Conservation (phyloP, 2,329 filamentous ascomycete species). For the Colletotrichum cereale region DNA sequence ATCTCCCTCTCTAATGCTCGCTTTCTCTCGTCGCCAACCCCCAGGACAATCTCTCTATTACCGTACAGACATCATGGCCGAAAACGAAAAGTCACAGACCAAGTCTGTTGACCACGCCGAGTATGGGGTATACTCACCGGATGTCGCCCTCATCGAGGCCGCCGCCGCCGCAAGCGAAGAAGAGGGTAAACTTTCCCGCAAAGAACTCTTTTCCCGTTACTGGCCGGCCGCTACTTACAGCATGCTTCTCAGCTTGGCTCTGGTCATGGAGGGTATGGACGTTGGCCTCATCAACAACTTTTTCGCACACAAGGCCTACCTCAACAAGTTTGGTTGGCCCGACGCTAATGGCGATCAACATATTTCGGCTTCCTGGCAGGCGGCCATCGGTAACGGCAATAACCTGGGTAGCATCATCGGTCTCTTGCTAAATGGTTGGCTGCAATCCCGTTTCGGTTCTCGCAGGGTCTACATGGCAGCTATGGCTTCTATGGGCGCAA, state of each 20-base stretch:
- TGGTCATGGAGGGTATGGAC: slow-evolving; percentile 53
- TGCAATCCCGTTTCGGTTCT: slow-evolving; percentile 52
- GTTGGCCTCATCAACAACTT: slow-evolving; percentile 55
- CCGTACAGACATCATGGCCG: slow-evolving; percentile 5
- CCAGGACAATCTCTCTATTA: not conserved
- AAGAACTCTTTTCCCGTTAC: slow-evolving; percentile 50
- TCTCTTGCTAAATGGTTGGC: slow-evolving; percentile 55
- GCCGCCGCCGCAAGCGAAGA: slow-evolving; percentile 48
- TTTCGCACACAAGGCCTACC: slow-evolving; percentile 50
- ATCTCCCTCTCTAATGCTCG: not conserved
- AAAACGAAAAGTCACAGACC: slow-evolving; percentile 25
- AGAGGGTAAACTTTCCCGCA: slow-evolving; percentile 46
- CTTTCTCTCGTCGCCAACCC: not conserved
- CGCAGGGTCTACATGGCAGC: slow-evolving; percentile 53
- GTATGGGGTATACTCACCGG: slow-evolving; percentile 43
- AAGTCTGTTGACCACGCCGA: slow-evolving; percentile 43
- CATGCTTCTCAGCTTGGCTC: slow-evolving; percentile 47
- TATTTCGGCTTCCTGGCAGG: slow-evolving; percentile 59
- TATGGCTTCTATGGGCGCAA: slow-evolving; percentile 49
- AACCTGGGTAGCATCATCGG: slow-evolving; percentile 58
- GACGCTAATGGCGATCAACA: slow-evolving; percentile 52
- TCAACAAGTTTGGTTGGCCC: slow-evolving; percentile 50
- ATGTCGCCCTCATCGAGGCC: slow-evolving; percentile 50
- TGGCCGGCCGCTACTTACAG: slow-evolving; percentile 47
- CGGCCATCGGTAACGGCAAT: slow-evolving; percentile 55